These are phyloP conservation scores for Microbotryum saponariae DNA, from an alignment of 1,284 basidiomycete genomes.

Conservation along the genomic window DNA sequence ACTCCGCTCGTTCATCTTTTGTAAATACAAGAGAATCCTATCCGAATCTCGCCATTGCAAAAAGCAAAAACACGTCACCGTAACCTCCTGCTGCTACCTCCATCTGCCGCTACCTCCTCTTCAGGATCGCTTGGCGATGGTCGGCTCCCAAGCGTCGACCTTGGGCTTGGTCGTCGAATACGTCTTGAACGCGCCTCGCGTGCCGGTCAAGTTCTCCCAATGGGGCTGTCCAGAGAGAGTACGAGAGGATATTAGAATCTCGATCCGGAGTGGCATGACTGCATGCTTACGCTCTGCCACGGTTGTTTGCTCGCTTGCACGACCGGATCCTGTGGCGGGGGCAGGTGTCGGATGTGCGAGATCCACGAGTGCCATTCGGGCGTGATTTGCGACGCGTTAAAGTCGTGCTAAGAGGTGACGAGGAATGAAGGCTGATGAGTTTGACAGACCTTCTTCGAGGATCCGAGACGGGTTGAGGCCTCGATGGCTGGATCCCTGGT, in stretches of 20 bases:
- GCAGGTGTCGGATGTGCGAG: slow-evolving; percentile 72
- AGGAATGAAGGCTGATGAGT: not conserved
- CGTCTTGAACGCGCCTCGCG: slow-evolving; percentile 73
- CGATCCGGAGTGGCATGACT: not conserved
- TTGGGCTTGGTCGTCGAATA: slow-evolving; percentile 82
- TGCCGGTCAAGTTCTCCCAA: slow-evolving; percentile 82
- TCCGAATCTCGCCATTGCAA: too few species aligned
- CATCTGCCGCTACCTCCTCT: too few species aligned
- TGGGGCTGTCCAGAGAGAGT: slow-evolving; percentile 52
- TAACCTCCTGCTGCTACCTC: too few species aligned
- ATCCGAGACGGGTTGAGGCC: not conserved
- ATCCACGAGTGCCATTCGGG: slow-evolving; percentile 95
- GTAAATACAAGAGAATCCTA: too few species aligned
- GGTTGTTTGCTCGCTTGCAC: slow-evolving; percentile 60
- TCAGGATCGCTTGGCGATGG: slow-evolving; percentile 43
- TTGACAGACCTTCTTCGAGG: not conserved
- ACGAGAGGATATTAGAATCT: not conserved
- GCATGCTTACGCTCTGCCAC: slow-evolving; percentile 68
- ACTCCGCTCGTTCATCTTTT: too few species aligned
- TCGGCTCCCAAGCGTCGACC: slow-evolving; percentile 73
- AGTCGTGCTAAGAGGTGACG: slow-evolving; percentile 56
- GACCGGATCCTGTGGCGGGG: slow-evolving; percentile 66
- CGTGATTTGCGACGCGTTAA: slow-evolving; percentile 80
- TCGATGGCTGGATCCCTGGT: too few species aligned
- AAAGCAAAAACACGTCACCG: too few species aligned